Conservation (phyloP, 148 eudicot genomes). For the Beta vulgaris region DNA sequence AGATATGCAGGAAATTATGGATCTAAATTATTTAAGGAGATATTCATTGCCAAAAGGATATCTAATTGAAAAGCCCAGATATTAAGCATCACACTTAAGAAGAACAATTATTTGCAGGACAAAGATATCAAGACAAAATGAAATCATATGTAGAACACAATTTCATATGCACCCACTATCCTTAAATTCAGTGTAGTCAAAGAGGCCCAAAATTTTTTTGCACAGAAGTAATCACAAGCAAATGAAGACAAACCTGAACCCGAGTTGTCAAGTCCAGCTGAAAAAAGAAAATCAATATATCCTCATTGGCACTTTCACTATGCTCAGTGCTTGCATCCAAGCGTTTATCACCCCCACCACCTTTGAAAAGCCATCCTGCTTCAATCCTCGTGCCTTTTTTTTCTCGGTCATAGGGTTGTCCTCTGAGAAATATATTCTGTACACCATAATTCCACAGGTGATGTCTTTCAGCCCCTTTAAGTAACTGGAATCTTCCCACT, state of each 20-base stretch:
- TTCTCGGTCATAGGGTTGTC: conserved; percentile 29
- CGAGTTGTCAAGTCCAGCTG: conserved; percentile 88
- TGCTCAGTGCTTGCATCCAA: conserved; percentile 68
- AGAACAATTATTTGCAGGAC: background rate
- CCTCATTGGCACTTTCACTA: conserved; percentile 92
- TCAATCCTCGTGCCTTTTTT: conserved; percentile 41
- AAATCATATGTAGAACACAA: background rate
- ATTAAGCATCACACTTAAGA: background rate
- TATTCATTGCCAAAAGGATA: background rate
- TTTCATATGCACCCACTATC: background rate
- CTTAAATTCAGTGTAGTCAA: background rate
- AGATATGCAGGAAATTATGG: background rate
- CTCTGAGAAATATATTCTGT: conserved; percentile 31
- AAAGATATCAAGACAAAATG: background rate
- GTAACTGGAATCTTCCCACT: conserved; percentile 31
- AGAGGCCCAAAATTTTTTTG: background rate
- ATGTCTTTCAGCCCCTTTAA: conserved; percentile 35
- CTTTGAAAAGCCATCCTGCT: conserved; percentile 83
- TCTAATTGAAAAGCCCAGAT: background rate
- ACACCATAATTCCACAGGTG: conserved; percentile 35
- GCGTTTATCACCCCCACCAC: conserved; percentile 58
- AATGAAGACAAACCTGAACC: conserved; percentile 61
- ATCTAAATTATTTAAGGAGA: background rate
- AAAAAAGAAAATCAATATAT: conserved; percentile 86
- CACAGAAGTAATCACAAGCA: background rate